Base-by-base conservation (phyloP, 352 stramenopile genomes). In the Peronospora belbahrii region DNA sequence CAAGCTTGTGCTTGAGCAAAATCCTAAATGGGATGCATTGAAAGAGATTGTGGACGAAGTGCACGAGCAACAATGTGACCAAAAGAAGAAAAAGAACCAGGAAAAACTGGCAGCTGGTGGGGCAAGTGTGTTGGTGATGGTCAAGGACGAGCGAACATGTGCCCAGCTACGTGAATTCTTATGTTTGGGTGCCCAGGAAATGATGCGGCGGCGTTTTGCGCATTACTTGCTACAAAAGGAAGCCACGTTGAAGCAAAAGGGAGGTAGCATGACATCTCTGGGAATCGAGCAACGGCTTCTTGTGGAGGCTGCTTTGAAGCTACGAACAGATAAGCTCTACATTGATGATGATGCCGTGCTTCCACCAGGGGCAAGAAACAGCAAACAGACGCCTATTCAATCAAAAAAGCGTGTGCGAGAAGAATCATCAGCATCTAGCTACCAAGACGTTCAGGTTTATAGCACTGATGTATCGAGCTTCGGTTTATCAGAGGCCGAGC, bases 21-120 rank as follows among this genome's bases (percentile, higher is more conserved):
- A 97, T 59, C 88, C 94, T 6, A 99, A 99, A 59, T 98, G 95
- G 85, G 73, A 75, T 13, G 74, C 97, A 2, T 56, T 98, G 4
- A 65, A 77, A 24, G 79, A 97, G 42, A 79, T 98, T 6, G 54
- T 99, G 11, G 73, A 84, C 17, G 95, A 98, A 66, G 91, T 97
- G 37, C 49, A 89, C 28, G 67, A 74, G 23, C 22, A 42, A 24
- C 28, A 59, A 7, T 25, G 37, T 13, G 20, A 46, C 1, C 31
- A 62, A 42, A 51, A 53, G 19, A 50, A 59, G 19, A 41, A 60
- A 30, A 56, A 53, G 7, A 58, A 63, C 3, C 48, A 66, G 6
- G 40, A 67, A 14, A 42, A 42, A 17, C 24, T 45, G 17, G 45
- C 55, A 45, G 53, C 42, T 41, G 69, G 66, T 18, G 81, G 83